Base-by-base conservation (phyloP, 352 stramenopile species). In the Phytopythium kandeliae region DNA sequence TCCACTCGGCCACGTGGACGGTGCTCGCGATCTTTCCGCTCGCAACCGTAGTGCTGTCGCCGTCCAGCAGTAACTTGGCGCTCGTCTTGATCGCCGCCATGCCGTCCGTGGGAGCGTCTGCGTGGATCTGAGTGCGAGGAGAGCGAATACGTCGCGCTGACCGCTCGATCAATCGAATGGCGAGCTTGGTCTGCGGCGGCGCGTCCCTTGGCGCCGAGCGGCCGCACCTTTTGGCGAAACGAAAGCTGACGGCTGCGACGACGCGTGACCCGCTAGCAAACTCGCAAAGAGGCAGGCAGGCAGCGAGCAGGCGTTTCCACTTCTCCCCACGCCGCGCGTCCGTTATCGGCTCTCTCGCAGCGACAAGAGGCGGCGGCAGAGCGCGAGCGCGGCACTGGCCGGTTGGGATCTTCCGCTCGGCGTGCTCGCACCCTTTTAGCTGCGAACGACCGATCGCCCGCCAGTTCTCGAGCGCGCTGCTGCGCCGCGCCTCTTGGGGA, bases 151-250 rank as follows among this genome's bases (percentile, higher is more conserved):
- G 38, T 45, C 38, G 22, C 21, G 38, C 38, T 15, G 38, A 45
- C 21, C 11, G 38, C 38, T 45, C 38, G 38, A 45, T 45, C 38
- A 45, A 30, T 45, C 38, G 30, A 45, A 45, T 45, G 38, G 38
- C 38, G 4, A 21, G 19, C 35, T 41, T 19, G 7, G 8, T 1
- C 19, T n/a, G n/a, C 5, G n/a, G 37, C 9, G 28, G 28, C 28
- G 28, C 38, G 37, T 13, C 38, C 21, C 12, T 45, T 28, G 38
- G 21, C 21, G 38, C 21, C 21, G 21, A 45, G 16, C 38, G 16
- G 38, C 21, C 38, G 38, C 38, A 19, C 21, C 38, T 26, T 21
- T 30, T 45, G 38, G 38, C 38, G 37, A 28, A 43, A 43, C 37
- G 37, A 26, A 43, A 17, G 10, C 31, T 10, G 19, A n/a, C 36